These are phyloP conservation scores for Ceratobasidium theobromae DNA, from an alignment of 1,284 basidiomycete genomes.

Conservation along the genomic window DNA sequence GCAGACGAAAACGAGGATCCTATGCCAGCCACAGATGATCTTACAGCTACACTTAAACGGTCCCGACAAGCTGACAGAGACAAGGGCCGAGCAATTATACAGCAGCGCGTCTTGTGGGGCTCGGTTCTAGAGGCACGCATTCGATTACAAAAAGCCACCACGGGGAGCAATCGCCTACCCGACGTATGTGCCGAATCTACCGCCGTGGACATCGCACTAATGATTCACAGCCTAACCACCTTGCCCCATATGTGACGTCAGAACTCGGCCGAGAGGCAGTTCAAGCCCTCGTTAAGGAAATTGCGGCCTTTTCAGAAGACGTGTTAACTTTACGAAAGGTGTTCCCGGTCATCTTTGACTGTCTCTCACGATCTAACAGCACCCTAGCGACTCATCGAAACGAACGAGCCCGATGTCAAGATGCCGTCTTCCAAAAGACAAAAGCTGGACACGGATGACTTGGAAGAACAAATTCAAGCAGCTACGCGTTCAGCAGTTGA, in stretches of 20 bases:
- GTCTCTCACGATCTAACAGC: not conserved
- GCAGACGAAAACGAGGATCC: slow-evolving; percentile 47
- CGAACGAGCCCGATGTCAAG: slow-evolving; percentile 51
- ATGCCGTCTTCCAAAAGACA: slow-evolving; percentile 62
- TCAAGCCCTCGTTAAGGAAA: slow-evolving; percentile 58
- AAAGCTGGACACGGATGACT: slow-evolving; percentile 42
- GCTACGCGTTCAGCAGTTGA: slow-evolving; percentile 50
- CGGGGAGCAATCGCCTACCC: slow-evolving; percentile 63
- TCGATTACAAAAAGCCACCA: slow-evolving; percentile 78
- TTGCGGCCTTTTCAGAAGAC: slow-evolving; percentile 61
- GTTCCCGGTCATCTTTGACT: not conserved
- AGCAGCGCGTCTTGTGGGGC: slow-evolving; percentile 72
- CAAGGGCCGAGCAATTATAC: slow-evolving; percentile 77
- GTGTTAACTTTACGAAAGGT: slow-evolving; percentile 70
- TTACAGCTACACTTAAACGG: slow-evolving; percentile 56
- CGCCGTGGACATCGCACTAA: not conserved
- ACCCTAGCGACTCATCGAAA: slow-evolving; percentile 44
- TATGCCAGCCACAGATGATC: slow-evolving; percentile 45
- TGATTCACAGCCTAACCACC: slow-evolving; percentile 44
- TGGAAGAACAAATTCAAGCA: slow-evolving; percentile 49
- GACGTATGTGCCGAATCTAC: slow-evolving; percentile 33
- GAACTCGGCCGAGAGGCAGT: slow-evolving; percentile 40
- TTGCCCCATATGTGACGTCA: slow-evolving; percentile 37
- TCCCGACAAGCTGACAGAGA: slow-evolving; percentile 60
- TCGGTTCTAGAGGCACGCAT: slow-evolving; percentile 83